These are phyloP conservation scores for Salix brachista DNA, from an alignment of 345 rosid genomes.

Conservation along the genomic window DNA sequence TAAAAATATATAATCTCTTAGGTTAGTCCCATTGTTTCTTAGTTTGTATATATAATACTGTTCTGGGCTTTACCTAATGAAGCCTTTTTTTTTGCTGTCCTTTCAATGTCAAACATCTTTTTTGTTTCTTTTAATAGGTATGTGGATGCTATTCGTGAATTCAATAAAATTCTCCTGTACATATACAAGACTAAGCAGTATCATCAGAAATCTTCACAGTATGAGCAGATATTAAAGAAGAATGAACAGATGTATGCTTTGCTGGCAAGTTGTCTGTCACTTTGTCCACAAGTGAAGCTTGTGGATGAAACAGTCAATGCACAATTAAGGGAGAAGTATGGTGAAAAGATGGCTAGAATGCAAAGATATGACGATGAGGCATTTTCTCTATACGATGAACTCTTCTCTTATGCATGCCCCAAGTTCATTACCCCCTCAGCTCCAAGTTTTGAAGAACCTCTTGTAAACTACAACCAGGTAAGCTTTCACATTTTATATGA, in stretches of 20 bases:
- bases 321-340: slow-evolving; percentile 91
- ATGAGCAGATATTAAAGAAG: slow-evolving; percentile 93
- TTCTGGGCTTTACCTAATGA: background rate
- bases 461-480: slow-evolving; percentile 94
- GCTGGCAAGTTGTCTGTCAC: slow-evolving; percentile 75
- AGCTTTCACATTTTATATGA: background rate
- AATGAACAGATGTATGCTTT: slow-evolving; percentile 99
- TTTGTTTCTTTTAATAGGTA: slow-evolving; percentile 43
- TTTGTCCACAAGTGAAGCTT: slow-evolving; percentile 89
- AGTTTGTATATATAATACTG: background rate
- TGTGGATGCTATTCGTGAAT: slow-evolving; percentile 90
- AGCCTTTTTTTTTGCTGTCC: no score
- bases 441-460: slow-evolving; percentile 91
- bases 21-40: background rate
- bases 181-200: slow-evolving; percentile 91
- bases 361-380: slow-evolving; percentile 92
- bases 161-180: slow-evolving; percentile 88
- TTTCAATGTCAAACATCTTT: slow-evolving; percentile 8
- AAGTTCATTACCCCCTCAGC: slow-evolving; percentile 95
- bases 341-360: slow-evolving; percentile 95
- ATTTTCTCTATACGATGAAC: slow-evolving; percentile 77
- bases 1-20: background rate
- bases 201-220: slow-evolving; percentile 88
- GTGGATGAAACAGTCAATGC: slow-evolving; percentile 85
- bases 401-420: slow-evolving; percentile 98